Conservation (phyloP, 1,139 yeast species). For the Lodderomyces elongisporus region DNA sequence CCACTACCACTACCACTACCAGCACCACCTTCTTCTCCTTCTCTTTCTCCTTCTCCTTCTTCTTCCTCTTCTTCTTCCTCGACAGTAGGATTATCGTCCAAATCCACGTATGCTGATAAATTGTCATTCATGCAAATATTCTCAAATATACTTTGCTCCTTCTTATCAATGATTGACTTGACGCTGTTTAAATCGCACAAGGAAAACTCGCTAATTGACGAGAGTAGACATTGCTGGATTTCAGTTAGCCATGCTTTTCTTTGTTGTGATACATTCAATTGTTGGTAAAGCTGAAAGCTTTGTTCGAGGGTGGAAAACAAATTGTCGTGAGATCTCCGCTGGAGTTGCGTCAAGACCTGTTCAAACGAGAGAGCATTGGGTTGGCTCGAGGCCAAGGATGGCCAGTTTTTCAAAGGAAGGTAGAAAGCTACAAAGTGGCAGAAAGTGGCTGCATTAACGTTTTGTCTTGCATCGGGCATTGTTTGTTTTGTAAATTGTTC, state of each 20-base stretch:
- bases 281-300: constrained; percentile 11
- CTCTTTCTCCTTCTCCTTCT: constrained; percentile 4
- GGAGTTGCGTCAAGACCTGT: constrained; percentile 2
- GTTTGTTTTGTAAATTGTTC: constrained; percentile 13
- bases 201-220: constrained; percentile 12
- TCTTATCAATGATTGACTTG: constrained; percentile 10
- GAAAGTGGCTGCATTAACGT: constrained; percentile 10
- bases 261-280: constrained; percentile 8
- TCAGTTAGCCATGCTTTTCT: constrained; percentile 12
- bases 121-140: constrained; percentile 15
- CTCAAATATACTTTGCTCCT: constrained; percentile 13
- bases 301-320: constrained; percentile 5
- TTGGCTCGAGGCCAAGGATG: constrained; percentile 6
- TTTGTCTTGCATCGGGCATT: constrained; percentile 3
- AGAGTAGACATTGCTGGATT: constrained; percentile 8
- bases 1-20: no score
- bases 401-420: constrained; percentile 17
- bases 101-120: constrained; percentile 12
- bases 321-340: constrained; percentile 1
- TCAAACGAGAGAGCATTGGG: constrained; percentile 9
- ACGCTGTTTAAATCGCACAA: constrained; percentile 13
- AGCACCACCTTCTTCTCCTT: no score
- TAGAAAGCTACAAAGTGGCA: constrained; percentile 14
- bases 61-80: constrained; percentile 10
- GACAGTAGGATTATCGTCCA: constrained; percentile 9